Evolutionary conservation across 139 green algal species (phyloP), one percentile per base, ranked within the genome.

Genomic region (Chlorella sp.): DNA sequence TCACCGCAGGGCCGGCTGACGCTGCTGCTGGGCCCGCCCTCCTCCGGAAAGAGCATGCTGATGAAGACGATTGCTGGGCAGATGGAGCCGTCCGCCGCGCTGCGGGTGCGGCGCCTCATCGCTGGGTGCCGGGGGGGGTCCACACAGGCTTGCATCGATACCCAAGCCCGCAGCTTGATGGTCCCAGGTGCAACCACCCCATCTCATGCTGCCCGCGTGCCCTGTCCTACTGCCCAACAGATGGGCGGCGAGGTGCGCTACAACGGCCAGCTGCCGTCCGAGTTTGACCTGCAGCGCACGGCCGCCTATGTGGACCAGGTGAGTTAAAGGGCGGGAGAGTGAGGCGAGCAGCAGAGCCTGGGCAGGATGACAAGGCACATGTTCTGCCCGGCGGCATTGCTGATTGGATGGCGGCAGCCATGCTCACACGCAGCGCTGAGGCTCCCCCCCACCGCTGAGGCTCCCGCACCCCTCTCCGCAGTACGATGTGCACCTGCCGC

Each of bases 401-500:
- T 51, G 44, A 9, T 9, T 51, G n/a, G n/a, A n/a, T n/a, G n/a
- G n/a, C n/a, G n/a, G n/a, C n/a, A n/a, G n/a, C n/a, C n/a, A n/a
- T n/a, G n/a, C n/a, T n/a, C n/a, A n/a, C n/a, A n/a, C n/a, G n/a
- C n/a, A n/a, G n/a, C 9, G 44, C 44, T 51, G 7, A 51, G 44
- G 44, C 44, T 51, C 12, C 30, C 12, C n/a, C n/a, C n/a, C n/a
- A n/a, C n/a, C 9, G 44, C 44, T 51, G 7, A 51, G 44, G 44
- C 44, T 51, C 12, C 30, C 12, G 7, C 71, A 12, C 39, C 32
- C 32, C 71, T 60, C 36, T 25, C 32, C 39, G 39, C 91, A 87
- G 78, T 60, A 90, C 51, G 92, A 95, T 86, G 73, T 90, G 36
- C 91, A 96, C 89, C 93, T 96, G 51, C 87, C 93, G 20, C 88